A percentile compares a stretch with the other conserved stretches of the same genome.
Conservation (phyloP, 148 eudicot species). For the Diospyros kaki region DNA sequence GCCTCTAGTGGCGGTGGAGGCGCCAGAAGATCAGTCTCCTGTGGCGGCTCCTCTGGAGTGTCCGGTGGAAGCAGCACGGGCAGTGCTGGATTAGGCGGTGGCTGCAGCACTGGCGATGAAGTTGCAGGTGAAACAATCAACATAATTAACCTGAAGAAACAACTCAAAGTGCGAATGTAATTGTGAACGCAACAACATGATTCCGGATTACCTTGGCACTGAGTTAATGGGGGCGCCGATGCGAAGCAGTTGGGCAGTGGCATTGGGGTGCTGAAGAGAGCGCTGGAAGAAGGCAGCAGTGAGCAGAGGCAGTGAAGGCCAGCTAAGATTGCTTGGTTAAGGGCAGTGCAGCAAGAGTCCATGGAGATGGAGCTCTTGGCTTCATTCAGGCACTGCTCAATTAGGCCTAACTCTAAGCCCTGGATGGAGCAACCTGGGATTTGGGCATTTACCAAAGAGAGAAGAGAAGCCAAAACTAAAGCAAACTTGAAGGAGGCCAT, state of each 20-base stretch:
- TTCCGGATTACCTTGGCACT: conserved; percentile 22
- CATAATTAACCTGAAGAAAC: background rate
- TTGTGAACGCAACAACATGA: too few species aligned
- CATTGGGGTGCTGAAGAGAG: conserved; percentile 6
- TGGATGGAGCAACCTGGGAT: conserved; percentile 18
- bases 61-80: conserved; percentile 6
- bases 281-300: conserved; percentile 5
- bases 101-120: conserved; percentile 6
- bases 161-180: too few species aligned
- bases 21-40: background rate
- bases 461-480: background rate
- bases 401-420: conserved; percentile 7
- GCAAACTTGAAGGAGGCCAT: background rate
- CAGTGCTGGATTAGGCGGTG: conserved; percentile 6
- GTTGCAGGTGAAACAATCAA: background rate
- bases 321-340: conserved; percentile 21
- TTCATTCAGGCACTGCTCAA: conserved; percentile 15
- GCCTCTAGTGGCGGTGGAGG: background rate
- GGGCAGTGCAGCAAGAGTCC: conserved; percentile 22
- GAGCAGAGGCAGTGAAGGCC: conserved; percentile 23
- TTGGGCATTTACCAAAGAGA: conserved; percentile 14
- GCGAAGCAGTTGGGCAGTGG: conserved; percentile 22
- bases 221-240: conserved; percentile 22
- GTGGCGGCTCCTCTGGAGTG: conserved; percentile 7
- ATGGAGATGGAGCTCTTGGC: background rate